Evolutionary conservation across 305 asterid species (phyloP).

Genomic region (Fraxinus dipetala): DNA sequence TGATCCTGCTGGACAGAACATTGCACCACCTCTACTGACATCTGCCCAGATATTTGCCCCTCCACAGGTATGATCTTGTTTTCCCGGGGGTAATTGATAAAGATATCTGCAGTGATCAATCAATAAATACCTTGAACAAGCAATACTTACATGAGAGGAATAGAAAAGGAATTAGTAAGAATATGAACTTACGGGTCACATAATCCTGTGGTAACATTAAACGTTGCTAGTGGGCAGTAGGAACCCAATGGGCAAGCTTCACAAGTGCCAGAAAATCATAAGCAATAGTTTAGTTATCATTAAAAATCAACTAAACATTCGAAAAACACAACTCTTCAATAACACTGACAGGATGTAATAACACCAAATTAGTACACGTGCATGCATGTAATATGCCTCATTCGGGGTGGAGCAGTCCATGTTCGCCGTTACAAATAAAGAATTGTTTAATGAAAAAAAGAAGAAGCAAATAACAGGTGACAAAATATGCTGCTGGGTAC

Average conservation of each 20-base stretch:
- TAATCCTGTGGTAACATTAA: conserved; percentile 57
- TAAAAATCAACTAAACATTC: not conserved
- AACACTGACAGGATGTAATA: not conserved
- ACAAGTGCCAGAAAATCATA: conserved; percentile 19
- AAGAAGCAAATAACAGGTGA: not conserved
- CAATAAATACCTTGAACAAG: conserved; percentile 6
- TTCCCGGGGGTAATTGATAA: conserved; percentile 74
- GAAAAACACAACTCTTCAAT: not conserved
- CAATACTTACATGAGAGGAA: conserved; percentile 1
- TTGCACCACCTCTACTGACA: conserved; percentile 53
- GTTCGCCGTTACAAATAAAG: not conserved
- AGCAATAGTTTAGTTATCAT: conserved; percentile 14
- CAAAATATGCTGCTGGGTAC: not conserved
- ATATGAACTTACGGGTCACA: conserved; percentile 76
- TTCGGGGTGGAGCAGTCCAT: not conserved
- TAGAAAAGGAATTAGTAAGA: not conserved
- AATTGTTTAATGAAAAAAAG: not conserved
- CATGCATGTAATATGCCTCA: not conserved
- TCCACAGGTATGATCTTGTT: conserved; percentile 68
- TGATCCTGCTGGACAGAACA: conserved; percentile 86
- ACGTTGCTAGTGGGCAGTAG: conserved; percentile 64
- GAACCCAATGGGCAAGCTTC: conserved; percentile 92
- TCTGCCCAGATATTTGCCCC: conserved; percentile 95
- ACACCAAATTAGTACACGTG: not conserved
- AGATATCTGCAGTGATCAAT: conserved; percentile 45